Evolutionary conservation across 768 basidiomycete species (phyloP), one percentile per base, ranked within the genome.

Genomic region (Kwoniella mangroviensis): DNA sequence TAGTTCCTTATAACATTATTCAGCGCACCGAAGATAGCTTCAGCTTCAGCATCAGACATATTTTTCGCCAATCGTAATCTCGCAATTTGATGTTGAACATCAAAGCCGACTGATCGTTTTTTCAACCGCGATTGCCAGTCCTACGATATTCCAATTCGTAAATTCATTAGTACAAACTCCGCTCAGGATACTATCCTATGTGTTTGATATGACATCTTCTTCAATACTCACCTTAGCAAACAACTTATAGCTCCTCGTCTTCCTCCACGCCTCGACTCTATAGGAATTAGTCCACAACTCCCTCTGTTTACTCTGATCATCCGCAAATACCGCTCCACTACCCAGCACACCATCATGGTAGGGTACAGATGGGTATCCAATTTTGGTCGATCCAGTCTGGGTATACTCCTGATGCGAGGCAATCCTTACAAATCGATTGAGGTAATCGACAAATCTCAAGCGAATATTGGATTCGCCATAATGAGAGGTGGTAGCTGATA

Each of bases 221-320:
- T 52, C 21, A 24, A 60, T 41, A 84, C 88, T 71, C 73, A 95
- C 95, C 83, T 85, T 84, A 65, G 89, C 86, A 75, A 86, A 91
- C 70, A 91, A 87, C 65, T 88, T 86, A 82, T 98, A 97, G 64
- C 88, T 89, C 72, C 88, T 89, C 4, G 92, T 96, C 79, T 88
- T 87, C 71, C 92, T 86, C 96, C 96, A 99, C 9, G 91, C 95
- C 78, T 98, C 97, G 49, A 98, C 93, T 43, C 96, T 88, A 75
- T 89, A 88, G 1, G 90, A 89, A 74, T 94, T 94, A 41, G 86
- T 85, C 52, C 86, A 85, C 64, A 97, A 85, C 80, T 99, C 96
- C 72, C 87, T 88, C 69, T 86, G 76, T 55, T 88, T 88, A 13
- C 86, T 82, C 0, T 81, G 80, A 22, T 96, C 94, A 67, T 96